Percentiles rank a stretch among this genome's conserved stretches.
phyloP scores from a whole-genome alignment of 768 basidiomycete genomes.

The Phylloporus sp. region DNA sequence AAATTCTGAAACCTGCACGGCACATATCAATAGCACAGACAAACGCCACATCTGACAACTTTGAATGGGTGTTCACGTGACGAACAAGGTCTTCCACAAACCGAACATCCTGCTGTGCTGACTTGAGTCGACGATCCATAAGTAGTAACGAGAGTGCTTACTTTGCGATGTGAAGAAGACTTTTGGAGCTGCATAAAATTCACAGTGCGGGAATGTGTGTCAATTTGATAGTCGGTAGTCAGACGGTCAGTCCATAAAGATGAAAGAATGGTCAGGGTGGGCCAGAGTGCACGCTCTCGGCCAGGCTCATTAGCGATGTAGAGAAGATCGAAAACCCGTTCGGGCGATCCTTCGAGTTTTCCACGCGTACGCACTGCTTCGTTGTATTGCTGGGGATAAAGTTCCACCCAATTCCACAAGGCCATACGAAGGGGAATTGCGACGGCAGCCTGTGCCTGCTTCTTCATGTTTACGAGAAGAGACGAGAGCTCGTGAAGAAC shows the following conservation, averaged over 20 bases:
- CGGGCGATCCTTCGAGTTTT: constrained; percentile 74
- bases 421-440: constrained; percentile 71
- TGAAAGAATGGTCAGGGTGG: constrained; percentile 70
- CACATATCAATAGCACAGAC: constrained; percentile 77
- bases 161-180: constrained; percentile 30
- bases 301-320: constrained; percentile 44
- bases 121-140: not conserved
- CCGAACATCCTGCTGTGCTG: constrained; percentile 39
- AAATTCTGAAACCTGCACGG: constrained; percentile 56
- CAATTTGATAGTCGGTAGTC: constrained; percentile 49
- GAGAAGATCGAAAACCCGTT: constrained; percentile 81
- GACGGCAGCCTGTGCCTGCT: constrained; percentile 67
- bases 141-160: not conserved
- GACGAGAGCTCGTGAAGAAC: constrained; percentile 79
- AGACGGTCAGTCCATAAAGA: constrained; percentile 75
- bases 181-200: constrained; percentile 31
- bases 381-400: constrained; percentile 74
- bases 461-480: constrained; percentile 77
- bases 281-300: constrained; percentile 66
- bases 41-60: constrained; percentile 62
- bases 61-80: constrained; percentile 50
- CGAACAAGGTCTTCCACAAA: constrained; percentile 63
- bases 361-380: constrained; percentile 62
- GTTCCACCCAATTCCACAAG: constrained; percentile 88
- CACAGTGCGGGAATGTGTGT: constrained; percentile 29